Conservation (phyloP, 2,329 filamentous ascomycete genomes). For the Calonectria honghensis region DNA sequence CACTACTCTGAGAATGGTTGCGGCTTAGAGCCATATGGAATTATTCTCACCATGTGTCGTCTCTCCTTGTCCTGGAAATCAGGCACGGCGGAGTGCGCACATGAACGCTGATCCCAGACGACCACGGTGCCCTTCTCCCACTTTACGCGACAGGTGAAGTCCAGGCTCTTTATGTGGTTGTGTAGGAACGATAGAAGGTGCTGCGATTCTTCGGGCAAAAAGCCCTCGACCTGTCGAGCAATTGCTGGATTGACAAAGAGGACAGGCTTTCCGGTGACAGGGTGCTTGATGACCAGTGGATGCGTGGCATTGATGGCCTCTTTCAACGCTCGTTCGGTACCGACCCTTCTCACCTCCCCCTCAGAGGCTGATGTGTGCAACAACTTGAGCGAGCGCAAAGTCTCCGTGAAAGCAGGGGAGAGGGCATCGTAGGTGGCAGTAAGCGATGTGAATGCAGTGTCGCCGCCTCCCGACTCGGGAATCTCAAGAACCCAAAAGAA, state of each 20-base stretch:
- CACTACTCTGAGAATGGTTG: slow-evolving; percentile 36
- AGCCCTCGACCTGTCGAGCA: slow-evolving; percentile 54
- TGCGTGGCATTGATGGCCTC: slow-evolving; percentile 57
- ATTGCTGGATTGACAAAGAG: slow-evolving; percentile 58
- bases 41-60: slow-evolving; percentile 57
- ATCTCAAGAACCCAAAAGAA: slow-evolving; percentile 60
- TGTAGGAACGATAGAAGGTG: slow-evolving; percentile 54
- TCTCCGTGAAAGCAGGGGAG: slow-evolving; percentile 54
- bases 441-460: slow-evolving; percentile 57
- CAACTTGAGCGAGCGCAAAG: slow-evolving; percentile 29
- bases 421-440: slow-evolving; percentile 56
- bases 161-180: slow-evolving; percentile 56
- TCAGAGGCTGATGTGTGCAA: slow-evolving; percentile 55
- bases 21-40: slow-evolving; percentile 55
- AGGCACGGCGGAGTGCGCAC: slow-evolving; percentile 55
- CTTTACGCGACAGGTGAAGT: slow-evolving; percentile 55
- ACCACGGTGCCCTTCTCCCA: slow-evolving; percentile 58
- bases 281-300: slow-evolving; percentile 55
- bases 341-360: slow-evolving; percentile 55
- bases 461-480: slow-evolving; percentile 53
- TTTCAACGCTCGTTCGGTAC: slow-evolving; percentile 52
- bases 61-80: slow-evolving; percentile 57
- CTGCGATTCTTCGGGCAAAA: slow-evolving; percentile 57
- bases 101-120: slow-evolving; percentile 56
- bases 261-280: slow-evolving; percentile 53